These are phyloP conservation scores for Xerocomus potaroensis DNA, from an alignment of 768 basidiomycete species.

Conservation along the genomic window DNA sequence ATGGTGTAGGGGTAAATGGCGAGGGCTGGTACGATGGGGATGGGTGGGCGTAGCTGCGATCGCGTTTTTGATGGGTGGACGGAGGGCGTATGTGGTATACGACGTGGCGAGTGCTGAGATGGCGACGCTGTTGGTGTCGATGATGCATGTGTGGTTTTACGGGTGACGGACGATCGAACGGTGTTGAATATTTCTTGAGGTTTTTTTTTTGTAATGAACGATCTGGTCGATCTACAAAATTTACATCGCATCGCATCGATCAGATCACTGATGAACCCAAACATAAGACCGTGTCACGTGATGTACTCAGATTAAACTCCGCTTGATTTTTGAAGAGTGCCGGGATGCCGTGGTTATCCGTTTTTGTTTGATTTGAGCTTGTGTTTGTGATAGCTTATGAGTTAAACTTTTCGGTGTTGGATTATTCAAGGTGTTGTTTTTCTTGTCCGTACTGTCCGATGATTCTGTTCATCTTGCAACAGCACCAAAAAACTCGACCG, in stretches of 20 bases:
- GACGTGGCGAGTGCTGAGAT: slow-evolving; percentile 47
- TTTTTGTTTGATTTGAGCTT: no score
- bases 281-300: no score
- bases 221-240: neutral
- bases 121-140: slow-evolving; percentile 7
- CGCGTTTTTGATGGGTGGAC: slow-evolving; percentile 66
- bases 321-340: neutral
- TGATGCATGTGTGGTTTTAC: slow-evolving; percentile 5
- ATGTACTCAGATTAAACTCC: neutral
- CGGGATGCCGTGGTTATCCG: neutral
- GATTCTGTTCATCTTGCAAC: neutral
- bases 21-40: slow-evolving; percentile 44
- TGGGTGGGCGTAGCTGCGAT: slow-evolving; percentile 45
- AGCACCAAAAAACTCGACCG: slow-evolving; percentile 2
- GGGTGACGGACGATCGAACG: neutral
- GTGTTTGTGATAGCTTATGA: no score
- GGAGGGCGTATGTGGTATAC: slow-evolving; percentile 61
- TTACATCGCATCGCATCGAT: neutral
- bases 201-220: neutral
- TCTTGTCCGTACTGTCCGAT: neutral
- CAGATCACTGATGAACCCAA: neutral
- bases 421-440: slow-evolving; percentile 13
- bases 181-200: no score
- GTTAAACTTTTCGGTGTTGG: no score
- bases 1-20: slow-evolving; percentile 10